Conservation (phyloP, 2,329 filamentous ascomycete species). For the Curvularia sp. region DNA sequence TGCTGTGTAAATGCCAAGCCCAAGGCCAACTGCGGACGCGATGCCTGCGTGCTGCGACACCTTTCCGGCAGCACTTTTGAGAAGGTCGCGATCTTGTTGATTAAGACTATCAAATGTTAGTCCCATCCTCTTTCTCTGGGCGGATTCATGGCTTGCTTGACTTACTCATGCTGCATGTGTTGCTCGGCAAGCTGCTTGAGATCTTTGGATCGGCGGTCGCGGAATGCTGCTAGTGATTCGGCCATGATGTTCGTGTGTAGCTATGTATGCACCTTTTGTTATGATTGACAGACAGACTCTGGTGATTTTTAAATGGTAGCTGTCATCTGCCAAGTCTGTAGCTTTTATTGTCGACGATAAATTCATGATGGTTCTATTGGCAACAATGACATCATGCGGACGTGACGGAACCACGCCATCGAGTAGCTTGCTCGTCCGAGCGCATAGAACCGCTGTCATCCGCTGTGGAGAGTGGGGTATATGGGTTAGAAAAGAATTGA, state of each 20-base stretch:
- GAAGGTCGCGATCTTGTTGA: conserved; percentile 65
- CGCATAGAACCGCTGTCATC: conserved; percentile 6
- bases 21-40: conserved; percentile 67
- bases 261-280: neutral
- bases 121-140: neutral
- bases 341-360: neutral
- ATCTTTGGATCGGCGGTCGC: conserved; percentile 37
- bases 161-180: conserved; percentile 47
- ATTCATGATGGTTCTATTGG: conserved; percentile 17
- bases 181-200: conserved; percentile 43
- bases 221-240: conserved; percentile 44
- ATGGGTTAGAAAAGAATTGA: neutral
- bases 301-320: neutral
- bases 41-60: conserved; percentile 64
- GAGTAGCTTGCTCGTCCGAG: conserved; percentile 6
- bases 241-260: conserved; percentile 28
- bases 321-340: conserved; percentile 4
- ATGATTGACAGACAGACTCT: neutral
- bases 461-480: neutral
- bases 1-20: conserved; percentile 62
- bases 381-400: conserved; percentile 26
- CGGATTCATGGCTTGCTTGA: neutral
- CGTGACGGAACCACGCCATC: conserved; percentile 13
- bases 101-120: conserved; percentile 49
- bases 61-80: conserved; percentile 63